Percentiles rank a stretch among this genome's conserved stretches.
Evolutionary conservation across 202 grass and related monocot genomes (phyloP).

Genomic region (Zizania palustris): DNA sequence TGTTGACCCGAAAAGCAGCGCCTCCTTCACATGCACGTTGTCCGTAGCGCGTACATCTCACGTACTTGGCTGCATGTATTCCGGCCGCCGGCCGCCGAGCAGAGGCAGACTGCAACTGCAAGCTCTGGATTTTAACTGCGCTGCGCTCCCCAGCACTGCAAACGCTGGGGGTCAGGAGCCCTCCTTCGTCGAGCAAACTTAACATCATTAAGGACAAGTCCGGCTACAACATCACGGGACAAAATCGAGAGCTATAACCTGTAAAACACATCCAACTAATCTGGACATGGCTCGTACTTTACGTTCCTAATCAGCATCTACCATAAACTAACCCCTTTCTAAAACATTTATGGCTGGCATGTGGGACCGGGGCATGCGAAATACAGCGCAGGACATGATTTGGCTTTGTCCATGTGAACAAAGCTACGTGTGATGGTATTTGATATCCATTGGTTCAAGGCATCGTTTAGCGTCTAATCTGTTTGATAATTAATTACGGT

Average conservation of each 20-base stretch:
- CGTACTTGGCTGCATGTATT: constrained; percentile 48
- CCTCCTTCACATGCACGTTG: constrained; percentile 47
- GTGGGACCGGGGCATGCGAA: constrained; percentile 39
- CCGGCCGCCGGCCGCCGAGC: constrained; percentile 34
- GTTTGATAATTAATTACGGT: neutral
- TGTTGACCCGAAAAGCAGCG: constrained; percentile 40
- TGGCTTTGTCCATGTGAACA: constrained; percentile 54
- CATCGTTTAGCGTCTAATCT: neutral
- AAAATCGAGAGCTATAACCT: no score
- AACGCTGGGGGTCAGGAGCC: neutral
- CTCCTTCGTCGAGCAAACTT: constrained; percentile 48
- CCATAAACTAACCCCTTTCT: neutral
- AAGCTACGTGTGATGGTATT: constrained; percentile 12
- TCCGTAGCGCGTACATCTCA: constrained; percentile 42
- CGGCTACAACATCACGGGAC: no score
- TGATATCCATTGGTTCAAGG: constrained; percentile 8
- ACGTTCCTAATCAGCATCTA: neutral
- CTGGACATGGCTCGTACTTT: neutral
- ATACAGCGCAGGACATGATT: constrained; percentile 28
- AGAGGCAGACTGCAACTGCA: no score
- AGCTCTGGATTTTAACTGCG: neutral
- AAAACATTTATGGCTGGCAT: constrained; percentile 21
- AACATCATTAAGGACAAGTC: no score
- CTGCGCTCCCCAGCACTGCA: no score
- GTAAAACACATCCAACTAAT: constrained; percentile 7